Evolutionary conservation across 805 yeast genomes (phyloP).

Genomic region (Groenewaldozyma salmanticensis): DNA sequence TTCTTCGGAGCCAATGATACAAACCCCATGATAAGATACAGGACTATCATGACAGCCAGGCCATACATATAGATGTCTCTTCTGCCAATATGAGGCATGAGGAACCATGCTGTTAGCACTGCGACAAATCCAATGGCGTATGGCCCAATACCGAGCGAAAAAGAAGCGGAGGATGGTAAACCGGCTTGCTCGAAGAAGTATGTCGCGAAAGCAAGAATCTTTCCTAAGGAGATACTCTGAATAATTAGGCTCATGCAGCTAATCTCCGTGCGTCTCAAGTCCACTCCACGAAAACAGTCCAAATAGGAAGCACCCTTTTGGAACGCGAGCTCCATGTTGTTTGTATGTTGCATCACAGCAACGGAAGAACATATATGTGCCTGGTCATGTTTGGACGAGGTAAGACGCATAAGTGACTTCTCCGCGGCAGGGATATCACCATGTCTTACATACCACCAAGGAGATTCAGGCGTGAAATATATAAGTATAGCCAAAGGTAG

Average conservation of each 20-base stretch:
- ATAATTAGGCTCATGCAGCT: slow-evolving; percentile 1
- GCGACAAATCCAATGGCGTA: slow-evolving; percentile 32
- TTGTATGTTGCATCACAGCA: slow-evolving; percentile 29
- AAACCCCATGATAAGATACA: slow-evolving; percentile 33
- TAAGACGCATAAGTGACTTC: slow-evolving; percentile 29
- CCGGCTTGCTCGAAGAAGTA: slow-evolving; percentile 41
- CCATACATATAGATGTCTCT: slow-evolving; percentile 23
- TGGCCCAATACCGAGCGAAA: slow-evolving; percentile 38
- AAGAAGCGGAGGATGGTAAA: slow-evolving; percentile 23
- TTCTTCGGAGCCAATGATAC: slow-evolving; percentile 5
- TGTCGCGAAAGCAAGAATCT: slow-evolving; percentile 15
- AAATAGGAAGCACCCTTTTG: slow-evolving; percentile 19
- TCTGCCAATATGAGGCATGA: too few relatives aligned
- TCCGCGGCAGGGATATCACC: slow-evolving; percentile 36
- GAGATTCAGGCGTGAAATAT: slow-evolving; percentile 44
- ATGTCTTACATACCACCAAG: slow-evolving; percentile 43
- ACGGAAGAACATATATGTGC: slow-evolving; percentile 10
- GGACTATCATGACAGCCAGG: slow-evolving; percentile 25
- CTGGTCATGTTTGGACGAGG: slow-evolving; percentile 6
- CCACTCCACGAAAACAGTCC: slow-evolving; percentile 40
- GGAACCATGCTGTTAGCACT: too few relatives aligned
- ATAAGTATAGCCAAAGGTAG: slow-evolving; percentile 32
- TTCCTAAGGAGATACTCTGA: slow-evolving; percentile 29
- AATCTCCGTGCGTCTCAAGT: slow-evolving; percentile 37
- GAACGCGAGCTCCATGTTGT: slow-evolving; percentile 8